These are phyloP conservation scores for Cyclotella kingstonii DNA, from an alignment of 108 stramenopile species.

Conservation along the genomic window DNA sequence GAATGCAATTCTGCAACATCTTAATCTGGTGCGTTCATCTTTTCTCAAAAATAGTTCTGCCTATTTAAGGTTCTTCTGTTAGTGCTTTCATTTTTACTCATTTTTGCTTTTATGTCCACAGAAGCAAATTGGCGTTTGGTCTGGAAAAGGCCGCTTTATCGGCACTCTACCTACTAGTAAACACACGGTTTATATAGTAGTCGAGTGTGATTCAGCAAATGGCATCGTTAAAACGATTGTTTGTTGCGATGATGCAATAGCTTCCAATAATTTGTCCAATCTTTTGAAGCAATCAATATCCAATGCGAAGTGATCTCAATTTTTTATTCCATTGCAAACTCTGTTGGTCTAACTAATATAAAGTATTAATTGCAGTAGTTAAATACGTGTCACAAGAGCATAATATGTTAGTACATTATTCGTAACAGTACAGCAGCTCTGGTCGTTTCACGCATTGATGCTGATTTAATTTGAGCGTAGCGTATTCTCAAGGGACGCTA, in stretches of 20 bases:
- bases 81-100: not conserved
- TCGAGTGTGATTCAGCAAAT: constrained; percentile 46
- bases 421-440: too few species aligned
- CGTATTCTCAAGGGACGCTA: too few species aligned
- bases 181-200: constrained; percentile 51
- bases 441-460: too few species aligned
- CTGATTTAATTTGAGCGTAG: too few species aligned
- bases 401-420: too few species aligned
- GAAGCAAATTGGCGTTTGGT: constrained; percentile 49
- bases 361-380: too few species aligned
- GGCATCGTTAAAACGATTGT: constrained; percentile 57
- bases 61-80: not conserved
- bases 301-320: not conserved
- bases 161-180: constrained; percentile 60
- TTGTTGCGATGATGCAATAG: constrained; percentile 78
- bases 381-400: too few species aligned
- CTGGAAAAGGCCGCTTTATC: constrained; percentile 38
- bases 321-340: too few species aligned
- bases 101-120: not conserved
- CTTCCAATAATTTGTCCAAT: constrained; percentile 59
- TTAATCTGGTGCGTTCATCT: constrained; percentile 36
- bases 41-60: not conserved
- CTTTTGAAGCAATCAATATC: constrained; percentile 52
- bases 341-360: too few species aligned
- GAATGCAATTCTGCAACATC: constrained; percentile 23